Percentiles rank a stretch among this genome's conserved stretches.
Evolutionary conservation across 495 filamentous ascomycete genomes (phyloP).

Genomic region (Aspergillus wentii): DNA sequence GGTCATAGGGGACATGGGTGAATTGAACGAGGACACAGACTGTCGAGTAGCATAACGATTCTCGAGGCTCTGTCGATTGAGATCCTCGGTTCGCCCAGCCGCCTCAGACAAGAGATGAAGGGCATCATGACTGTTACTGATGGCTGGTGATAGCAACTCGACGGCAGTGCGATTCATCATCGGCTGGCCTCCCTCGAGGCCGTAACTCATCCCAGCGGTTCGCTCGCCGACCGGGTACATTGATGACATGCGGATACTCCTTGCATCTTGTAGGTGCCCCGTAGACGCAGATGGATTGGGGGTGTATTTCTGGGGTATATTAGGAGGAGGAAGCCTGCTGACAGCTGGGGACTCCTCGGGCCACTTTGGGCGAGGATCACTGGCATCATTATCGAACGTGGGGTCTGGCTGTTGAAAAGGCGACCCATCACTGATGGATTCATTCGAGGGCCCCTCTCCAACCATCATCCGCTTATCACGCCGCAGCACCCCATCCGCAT

Average conservation of each 20-base stretch:
- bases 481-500: constrained; percentile 44
- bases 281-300: constrained; percentile 20
- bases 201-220: constrained; percentile 18
- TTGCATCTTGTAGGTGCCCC: constrained; percentile 25
- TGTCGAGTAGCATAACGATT: constrained; percentile 34
- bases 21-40: constrained; percentile 40
- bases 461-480: constrained; percentile 49
- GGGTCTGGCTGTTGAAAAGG: constrained; percentile 22
- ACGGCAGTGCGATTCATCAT: constrained; percentile 52
- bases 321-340: constrained; percentile 7
- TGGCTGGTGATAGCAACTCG: constrained; percentile 51
- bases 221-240: constrained; percentile 27
- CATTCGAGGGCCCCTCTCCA: constrained; percentile 33
- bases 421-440: constrained; percentile 19
- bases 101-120: constrained; percentile 57
- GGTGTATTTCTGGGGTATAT: constrained; percentile 18
- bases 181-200: constrained; percentile 33
- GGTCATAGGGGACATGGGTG: constrained; percentile 36
- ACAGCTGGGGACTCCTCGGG: constrained; percentile 18
- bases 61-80: constrained; percentile 38
- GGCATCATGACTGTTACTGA: constrained; percentile 56
- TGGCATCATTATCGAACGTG: constrained; percentile 20
- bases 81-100: constrained; percentile 46
- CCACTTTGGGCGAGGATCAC: constrained; percentile 28
- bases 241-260: constrained; percentile 20